phyloP scores from a whole-genome alignment of 2,329 filamentous ascomycete species.

The Curvularia sp. region DNA sequence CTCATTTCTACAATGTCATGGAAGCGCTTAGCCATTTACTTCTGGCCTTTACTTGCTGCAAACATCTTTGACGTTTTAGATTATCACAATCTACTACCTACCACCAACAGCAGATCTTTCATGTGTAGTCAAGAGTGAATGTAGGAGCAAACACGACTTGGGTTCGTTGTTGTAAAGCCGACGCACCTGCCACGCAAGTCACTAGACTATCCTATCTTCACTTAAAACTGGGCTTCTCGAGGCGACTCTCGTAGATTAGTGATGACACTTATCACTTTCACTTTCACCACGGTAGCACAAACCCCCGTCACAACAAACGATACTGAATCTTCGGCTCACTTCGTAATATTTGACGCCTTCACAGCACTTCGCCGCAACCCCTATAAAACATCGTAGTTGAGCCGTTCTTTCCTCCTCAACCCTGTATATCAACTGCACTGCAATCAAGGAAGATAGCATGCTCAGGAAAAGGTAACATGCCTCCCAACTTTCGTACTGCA shows the following conservation, averaged over 20 bases:
- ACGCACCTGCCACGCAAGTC: not conserved
- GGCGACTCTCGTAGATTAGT: not conserved
- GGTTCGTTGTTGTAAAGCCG: not conserved
- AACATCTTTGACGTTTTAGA: not conserved
- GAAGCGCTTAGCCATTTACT: not conserved
- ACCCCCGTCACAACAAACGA: not conserved
- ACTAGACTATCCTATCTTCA: not conserved
- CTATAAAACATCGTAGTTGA: not conserved
- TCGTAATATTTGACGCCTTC: not conserved
- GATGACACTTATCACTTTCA: not conserved
- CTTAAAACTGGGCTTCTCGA: not conserved
- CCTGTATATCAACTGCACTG: not conserved
- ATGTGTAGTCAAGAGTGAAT: not conserved
- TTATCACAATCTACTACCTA: not conserved
- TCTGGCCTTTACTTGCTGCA: not conserved
- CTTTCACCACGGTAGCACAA: not conserved
- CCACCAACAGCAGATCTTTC: not conserved
- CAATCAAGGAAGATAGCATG: not conserved
- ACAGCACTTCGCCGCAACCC: not conserved
- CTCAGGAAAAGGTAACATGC: not conserved
- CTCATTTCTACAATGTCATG: no score
- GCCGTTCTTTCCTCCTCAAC: not conserved
- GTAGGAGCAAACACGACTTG: no score
- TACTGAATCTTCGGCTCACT: no score
- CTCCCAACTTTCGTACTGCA: not conserved